Conservation (phyloP, 805 yeast genomes). For the Maudiozyma barnettii region DNA sequence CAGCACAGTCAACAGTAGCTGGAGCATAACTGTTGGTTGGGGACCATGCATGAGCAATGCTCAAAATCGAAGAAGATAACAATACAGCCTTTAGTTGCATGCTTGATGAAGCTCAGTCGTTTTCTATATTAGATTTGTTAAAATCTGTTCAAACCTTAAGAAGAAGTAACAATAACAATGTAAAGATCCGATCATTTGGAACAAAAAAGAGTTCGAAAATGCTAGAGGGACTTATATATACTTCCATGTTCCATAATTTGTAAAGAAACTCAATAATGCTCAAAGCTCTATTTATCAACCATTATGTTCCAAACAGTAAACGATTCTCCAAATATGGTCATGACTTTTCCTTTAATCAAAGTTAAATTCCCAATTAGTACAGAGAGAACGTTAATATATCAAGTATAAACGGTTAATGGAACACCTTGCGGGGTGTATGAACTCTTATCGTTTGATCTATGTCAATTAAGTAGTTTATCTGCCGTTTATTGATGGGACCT, state of each 20-base stretch:
- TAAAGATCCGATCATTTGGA: too few relatives aligned
- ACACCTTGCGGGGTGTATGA: too few relatives aligned
- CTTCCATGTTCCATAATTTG: too few relatives aligned
- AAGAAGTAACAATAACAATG: too few relatives aligned
- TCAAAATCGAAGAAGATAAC: background rate
- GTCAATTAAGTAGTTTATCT: background rate
- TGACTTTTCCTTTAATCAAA: background rate
- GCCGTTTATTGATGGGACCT: background rate
- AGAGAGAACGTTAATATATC: background rate
- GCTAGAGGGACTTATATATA: too few relatives aligned
- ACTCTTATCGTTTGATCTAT: too few relatives aligned
- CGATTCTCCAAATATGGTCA: background rate
- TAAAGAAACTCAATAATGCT: too few relatives aligned
- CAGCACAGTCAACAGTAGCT: constrained; percentile 47
- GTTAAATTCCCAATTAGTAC: background rate
- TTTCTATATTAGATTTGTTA: too few relatives aligned
- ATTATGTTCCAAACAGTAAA: background rate
- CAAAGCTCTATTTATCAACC: background rate
- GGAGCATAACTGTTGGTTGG: constrained; percentile 57
- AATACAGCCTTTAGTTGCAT: constrained; percentile 2
- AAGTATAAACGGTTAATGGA: too few relatives aligned
- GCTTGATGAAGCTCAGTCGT: background rate
- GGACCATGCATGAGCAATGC: constrained; percentile 34
- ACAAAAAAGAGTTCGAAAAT: too few relatives aligned
- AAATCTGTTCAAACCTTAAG: too few relatives aligned